Conservation (phyloP, 1,284 basidiomycete species). For the Athelia psychrophila region DNA sequence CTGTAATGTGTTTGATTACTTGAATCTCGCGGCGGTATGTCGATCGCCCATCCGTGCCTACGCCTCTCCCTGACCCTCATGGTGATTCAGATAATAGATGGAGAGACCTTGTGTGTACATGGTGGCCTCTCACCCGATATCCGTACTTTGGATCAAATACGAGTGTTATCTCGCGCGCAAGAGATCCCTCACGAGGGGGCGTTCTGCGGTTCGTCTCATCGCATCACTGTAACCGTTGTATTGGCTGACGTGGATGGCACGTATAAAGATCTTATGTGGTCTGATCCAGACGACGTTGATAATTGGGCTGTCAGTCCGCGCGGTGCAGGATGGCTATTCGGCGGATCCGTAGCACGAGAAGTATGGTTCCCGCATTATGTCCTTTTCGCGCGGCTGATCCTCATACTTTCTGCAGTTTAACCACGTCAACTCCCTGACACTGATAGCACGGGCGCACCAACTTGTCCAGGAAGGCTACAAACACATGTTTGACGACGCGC, state of each 20-base stretch:
- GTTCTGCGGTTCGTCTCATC: conserved; percentile 74
- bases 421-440: conserved; percentile 79
- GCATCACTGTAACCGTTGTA: neutral
- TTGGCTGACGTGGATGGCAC: neutral
- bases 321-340: conserved; percentile 97
- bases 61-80: too few relatives aligned
- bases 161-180: conserved; percentile 87
- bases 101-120: conserved; percentile 88
- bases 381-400: neutral
- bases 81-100: conserved; percentile 97
- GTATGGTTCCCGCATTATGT: conserved; percentile 34
- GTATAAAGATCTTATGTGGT: conserved; percentile 92
- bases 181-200: conserved; percentile 98
- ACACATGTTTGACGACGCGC: conserved; percentile 93
- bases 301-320: conserved; percentile 95
- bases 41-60: neutral
- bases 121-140: conserved; percentile 93
- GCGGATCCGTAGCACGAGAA: conserved; percentile 82
- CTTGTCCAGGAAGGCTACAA: conserved; percentile 98
- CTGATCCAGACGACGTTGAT: conserved; percentile 93
- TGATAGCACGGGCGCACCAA: conserved; percentile 93
- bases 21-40: conserved; percentile 90
- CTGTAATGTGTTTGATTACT: conserved; percentile 92
- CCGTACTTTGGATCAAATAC: conserved; percentile 88
- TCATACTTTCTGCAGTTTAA: conserved; percentile 71